Base-by-base conservation (phyloP, 2,329 filamentous ascomycete species). In the Aspergillus sp. region DNA sequence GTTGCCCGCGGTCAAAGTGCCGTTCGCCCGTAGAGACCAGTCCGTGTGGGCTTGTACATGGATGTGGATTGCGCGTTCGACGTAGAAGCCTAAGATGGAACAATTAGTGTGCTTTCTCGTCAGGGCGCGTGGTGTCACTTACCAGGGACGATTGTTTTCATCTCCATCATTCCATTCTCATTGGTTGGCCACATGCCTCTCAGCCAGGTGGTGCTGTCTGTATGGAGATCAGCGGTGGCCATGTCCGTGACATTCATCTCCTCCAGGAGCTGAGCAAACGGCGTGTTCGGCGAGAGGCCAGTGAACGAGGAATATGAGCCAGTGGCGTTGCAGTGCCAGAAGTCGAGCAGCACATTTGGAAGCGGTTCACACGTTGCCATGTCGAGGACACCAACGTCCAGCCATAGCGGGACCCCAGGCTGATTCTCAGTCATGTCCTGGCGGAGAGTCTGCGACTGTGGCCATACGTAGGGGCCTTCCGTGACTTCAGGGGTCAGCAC, bases 171-270 rank as follows among this genome's bases (percentile, higher is more conserved):
- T 30, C 80, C 80, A 40, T 79, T 72, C 3, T 64, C 60, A 58
- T 81, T 75, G 0, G 76, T 77, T 3, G 70, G 68, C 68, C 78
- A 76, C 56, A 81, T 74, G 22, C 80, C 80, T 2, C 80, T 76
- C n/a, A 80, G 65, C 63, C 70, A 80, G 5, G 76, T 79, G 0
- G 70, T 67, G 3, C 68, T 65, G 4, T 67, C 64, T 4, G 64
- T 67, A n/a, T 67, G 65, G 19, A 67, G 42, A 47, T 66, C 58
- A 3, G 58, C 62, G 39, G 48, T 50, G 9, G 61, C 56, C 33
- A 61, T 33, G 42, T 69, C 72, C 69, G 73, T 70, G 19, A 34
- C 3, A n/a, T 19, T 30, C 20, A 73, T 54, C 30, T 71, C 48
- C 0, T 63, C 50, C 8, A 75, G 64, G 7, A 76, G 65, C 20